A percentile compares a stretch with the other conserved stretches of the same genome.
These are phyloP conservation scores for Chrysoporthe cubensis DNA, from an alignment of 2,329 filamentous ascomycete genomes.

Conservation along the genomic window DNA sequence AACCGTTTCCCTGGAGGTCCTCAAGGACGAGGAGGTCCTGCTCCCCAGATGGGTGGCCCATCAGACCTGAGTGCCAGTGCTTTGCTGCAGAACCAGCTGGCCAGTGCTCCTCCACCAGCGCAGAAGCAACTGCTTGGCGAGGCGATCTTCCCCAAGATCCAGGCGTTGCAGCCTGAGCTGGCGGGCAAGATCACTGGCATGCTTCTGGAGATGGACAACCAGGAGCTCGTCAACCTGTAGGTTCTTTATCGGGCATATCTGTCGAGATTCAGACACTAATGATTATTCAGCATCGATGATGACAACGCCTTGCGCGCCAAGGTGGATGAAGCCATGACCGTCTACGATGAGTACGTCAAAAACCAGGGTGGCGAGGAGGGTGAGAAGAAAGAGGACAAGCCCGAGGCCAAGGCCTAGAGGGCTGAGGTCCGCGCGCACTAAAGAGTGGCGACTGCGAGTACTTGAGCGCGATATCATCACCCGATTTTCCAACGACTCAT, in stretches of 20 bases:
- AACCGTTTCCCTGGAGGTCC: constrained; percentile 44
- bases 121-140: constrained; percentile 99
- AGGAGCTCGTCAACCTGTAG: constrained; percentile 93
- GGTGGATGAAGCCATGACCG: constrained; percentile 94
- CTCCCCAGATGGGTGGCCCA: constrained; percentile 39
- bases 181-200: constrained; percentile 99
- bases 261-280: constrained; percentile 27
- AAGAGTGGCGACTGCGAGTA: constrained; percentile 15
- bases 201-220: constrained; percentile 99
- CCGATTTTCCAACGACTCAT: constrained; percentile 17
- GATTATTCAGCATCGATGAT: constrained; percentile 75
- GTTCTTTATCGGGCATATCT: constrained; percentile 45
- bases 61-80: constrained; percentile 46
- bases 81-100: constrained; percentile 62
- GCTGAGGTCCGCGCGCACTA: constrained; percentile 14
- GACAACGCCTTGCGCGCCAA: constrained; percentile 88
- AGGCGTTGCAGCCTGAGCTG: constrained; percentile 89
- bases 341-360: constrained; percentile 99
- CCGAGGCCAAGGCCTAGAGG: constrained; percentile 55
- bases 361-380: constrained; percentile 56
- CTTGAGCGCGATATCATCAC: constrained; percentile 22
- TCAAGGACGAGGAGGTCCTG: constrained; percentile 54
- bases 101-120: constrained; percentile 63
- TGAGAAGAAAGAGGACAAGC: constrained; percentile 55
- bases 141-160: constrained; percentile 98